phyloP scores from a whole-genome alignment of 352 stramenopile genomes.

The Phytopythium mirpurense region DNA sequence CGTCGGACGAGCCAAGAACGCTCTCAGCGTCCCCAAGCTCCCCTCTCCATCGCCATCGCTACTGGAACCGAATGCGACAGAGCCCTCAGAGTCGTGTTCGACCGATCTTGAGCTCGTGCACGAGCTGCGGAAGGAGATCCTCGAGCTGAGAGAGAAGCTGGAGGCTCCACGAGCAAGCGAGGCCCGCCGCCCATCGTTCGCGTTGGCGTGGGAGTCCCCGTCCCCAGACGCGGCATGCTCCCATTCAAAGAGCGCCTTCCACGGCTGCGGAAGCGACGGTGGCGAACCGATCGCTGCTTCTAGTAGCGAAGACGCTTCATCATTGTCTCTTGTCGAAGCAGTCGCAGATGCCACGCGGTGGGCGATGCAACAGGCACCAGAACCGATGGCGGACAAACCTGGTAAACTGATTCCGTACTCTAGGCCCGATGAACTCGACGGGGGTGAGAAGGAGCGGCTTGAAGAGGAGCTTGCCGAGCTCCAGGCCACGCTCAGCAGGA shows the following conservation, averaged over 20 bases:
- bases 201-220: slow-evolving; percentile 2
- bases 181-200: background rate
- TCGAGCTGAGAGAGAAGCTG: slow-evolving; percentile 37
- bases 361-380: background rate
- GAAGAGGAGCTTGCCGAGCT: slow-evolving; percentile 2
- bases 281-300: background rate
- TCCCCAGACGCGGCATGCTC: background rate
- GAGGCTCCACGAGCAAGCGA: slow-evolving; percentile 5
- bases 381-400: background rate
- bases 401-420: background rate
- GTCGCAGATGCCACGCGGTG: slow-evolving; percentile 3
- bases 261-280: background rate
- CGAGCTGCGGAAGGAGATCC: slow-evolving; percentile 29
- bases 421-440: background rate
- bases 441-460: background rate
- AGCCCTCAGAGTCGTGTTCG: slow-evolving; percentile 10
- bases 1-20: slow-evolving; percentile 61
- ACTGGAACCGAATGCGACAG: too few species aligned
- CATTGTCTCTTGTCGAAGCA: background rate
- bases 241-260: background rate
- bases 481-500: background rate
- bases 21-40: slow-evolving; percentile 23
- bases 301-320: background rate
- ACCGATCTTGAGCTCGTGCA: slow-evolving; percentile 25
- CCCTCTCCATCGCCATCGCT: background rate